Evolutionary conservation across 2,329 filamentous ascomycete genomes (phyloP), one percentile per base, ranked within the genome.

Genomic region (Penicillium sclerotiorum): DNA sequence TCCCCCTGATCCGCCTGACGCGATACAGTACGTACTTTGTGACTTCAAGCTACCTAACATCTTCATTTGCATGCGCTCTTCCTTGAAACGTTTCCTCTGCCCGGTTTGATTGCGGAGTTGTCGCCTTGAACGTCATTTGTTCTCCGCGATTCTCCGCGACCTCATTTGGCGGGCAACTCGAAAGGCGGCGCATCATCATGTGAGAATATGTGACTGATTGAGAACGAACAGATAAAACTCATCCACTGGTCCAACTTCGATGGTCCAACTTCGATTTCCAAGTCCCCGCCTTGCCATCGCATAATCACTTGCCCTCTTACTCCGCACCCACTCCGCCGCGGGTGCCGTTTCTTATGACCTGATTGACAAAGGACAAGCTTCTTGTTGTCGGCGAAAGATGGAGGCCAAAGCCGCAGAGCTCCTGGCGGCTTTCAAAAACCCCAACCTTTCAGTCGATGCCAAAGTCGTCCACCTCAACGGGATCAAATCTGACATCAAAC

Each of bases 401-500:
- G 81, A 85, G 64, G 72, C 77, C 58, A 80, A 82, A 67, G 80
- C 80, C 43, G 70, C 73, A 37, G 76, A 77, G 54, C 75, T 84
- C 52, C 68, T 84, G 57, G 74, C 73, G 49, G 73, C 77, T 45
- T 73, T 83, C 55, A 81, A 81, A 66, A 79, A 80, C 69, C 81
- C 83, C 60, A 87, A 89, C 61, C 79, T 81, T 30, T 80, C 84
- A 41, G 77, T 89, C 61, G 88, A 92, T 63, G 73, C 79, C 44
- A 91, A 91, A 68, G 80, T 90, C 56, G 78, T 83, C 57, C 81
- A 83, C 46, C 83, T 96, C 61, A 89, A 85, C 52, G 80, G 77
- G 63, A 78, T 92, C 72, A 95, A 96, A 74, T 91, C 89, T 36
- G 83, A 85, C 69, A 96, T 96, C 78, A 96, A 96, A 72, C 91